Evolutionary conservation across 139 green algal species (phyloP).

Genomic region (Coelastrella sp.): DNA sequence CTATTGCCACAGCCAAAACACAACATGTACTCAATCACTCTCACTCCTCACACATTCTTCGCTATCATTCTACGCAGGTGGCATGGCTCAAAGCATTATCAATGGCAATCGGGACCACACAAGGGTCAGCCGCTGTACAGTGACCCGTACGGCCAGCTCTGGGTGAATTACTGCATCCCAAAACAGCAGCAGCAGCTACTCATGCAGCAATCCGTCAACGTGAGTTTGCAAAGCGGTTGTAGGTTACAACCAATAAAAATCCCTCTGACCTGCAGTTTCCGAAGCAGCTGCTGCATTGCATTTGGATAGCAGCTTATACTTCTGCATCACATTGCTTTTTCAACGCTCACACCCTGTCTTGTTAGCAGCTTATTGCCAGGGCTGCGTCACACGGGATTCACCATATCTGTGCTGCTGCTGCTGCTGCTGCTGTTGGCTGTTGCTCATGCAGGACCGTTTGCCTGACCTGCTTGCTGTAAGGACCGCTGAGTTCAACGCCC

Average conservation of each 20-base stretch:
- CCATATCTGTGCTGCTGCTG: not conserved
- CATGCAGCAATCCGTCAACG: not conserved
- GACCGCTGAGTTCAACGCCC: conserved; percentile 23
- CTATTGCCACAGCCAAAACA: no score
- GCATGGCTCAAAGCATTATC: not conserved
- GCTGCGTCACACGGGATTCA: not conserved
- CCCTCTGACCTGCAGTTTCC: not conserved
- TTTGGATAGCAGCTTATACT: not conserved
- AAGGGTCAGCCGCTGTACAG: not conserved
- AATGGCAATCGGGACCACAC: not conserved
- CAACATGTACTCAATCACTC: no score
- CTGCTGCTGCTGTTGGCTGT: not conserved
- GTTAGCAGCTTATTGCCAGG: not conserved
- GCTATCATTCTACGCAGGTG: no score
- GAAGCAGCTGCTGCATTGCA: not conserved
- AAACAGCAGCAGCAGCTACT: conserved; percentile 14
- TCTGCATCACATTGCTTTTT: not conserved
- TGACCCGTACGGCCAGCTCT: not conserved
- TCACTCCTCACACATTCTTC: no score
- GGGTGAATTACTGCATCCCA: conserved; percentile 4
- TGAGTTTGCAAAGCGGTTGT: no score
- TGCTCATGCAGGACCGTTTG: not conserved
- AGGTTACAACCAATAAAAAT: no score
- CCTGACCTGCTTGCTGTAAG: not conserved
- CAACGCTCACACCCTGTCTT: not conserved